Evolutionary conservation across 441 rosid genomes (phyloP).

Genomic region (Mallotus repandus): DNA sequence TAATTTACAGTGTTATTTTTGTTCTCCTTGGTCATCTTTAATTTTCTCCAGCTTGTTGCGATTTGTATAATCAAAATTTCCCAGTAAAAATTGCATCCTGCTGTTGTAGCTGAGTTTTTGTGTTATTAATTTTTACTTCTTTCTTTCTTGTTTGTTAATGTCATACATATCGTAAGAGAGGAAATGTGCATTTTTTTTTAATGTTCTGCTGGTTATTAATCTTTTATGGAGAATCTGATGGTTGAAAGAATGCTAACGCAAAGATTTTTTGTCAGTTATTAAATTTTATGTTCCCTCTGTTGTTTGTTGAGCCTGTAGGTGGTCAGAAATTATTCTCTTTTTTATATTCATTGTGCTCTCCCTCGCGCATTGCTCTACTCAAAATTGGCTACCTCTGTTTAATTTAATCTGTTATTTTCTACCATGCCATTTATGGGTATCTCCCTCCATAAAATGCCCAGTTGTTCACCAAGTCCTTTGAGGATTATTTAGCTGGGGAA

Average conservation of each 20-base stretch:
- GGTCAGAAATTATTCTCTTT: not conserved
- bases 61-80: conserved; percentile 44
- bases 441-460: not conserved
- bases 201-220: not conserved
- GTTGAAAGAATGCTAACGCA: not conserved
- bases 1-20: too few species aligned
- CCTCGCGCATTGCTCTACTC: not conserved
- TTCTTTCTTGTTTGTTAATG: conserved; percentile 14
- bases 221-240: not conserved
- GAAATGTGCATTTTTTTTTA: not conserved
- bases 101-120: conserved; percentile 34
- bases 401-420: not conserved
- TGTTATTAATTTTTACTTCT: conserved; percentile 16
- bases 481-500: conserved; percentile 12
- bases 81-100: conserved; percentile 38
- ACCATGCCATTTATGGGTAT: not conserved
- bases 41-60: conserved; percentile 33
- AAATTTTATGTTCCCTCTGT: not conserved
- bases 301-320: conserved; percentile 2
- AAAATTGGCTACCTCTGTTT: too few species aligned
- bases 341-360: not conserved
- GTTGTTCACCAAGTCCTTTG: not conserved
- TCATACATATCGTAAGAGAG: conserved; percentile 1
- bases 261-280: not conserved
- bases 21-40: too few species aligned